A percentile compares a stretch with the other conserved stretches of the same genome.
Conservation (phyloP, 1,284 basidiomycete genomes). For the Austroboletus niveus region DNA sequence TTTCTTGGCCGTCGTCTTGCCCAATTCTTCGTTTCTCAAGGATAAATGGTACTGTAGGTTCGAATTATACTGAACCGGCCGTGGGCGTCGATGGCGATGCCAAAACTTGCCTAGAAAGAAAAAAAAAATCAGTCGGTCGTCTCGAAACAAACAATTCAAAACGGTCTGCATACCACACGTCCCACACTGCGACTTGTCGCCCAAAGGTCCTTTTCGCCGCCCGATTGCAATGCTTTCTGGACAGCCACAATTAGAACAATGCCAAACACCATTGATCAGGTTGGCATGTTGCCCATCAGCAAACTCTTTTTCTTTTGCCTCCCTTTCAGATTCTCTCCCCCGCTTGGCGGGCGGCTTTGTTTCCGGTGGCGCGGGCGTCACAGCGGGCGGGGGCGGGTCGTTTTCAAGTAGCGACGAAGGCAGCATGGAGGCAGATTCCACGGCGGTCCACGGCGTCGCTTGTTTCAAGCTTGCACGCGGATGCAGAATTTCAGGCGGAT, state of each 20-base stretch:
- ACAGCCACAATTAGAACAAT: conserved; percentile 89
- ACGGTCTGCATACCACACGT: conserved; percentile 70
- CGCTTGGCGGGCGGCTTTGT: conserved; percentile 52
- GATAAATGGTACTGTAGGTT: conserved; percentile 68
- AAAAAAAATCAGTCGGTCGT: neutral
- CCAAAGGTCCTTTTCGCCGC: conserved; percentile 83
- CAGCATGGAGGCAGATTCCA: conserved; percentile 55
- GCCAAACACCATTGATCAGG: conserved; percentile 83
- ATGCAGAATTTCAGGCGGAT: conserved; percentile 52
- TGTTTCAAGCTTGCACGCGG: conserved; percentile 56
- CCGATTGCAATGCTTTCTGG: conserved; percentile 84
- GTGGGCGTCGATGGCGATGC: conserved; percentile 78
- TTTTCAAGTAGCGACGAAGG: conserved; percentile 49
- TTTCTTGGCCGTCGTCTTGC: conserved; percentile 51
- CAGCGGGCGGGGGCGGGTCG: conserved; percentile 46
- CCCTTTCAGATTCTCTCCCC: conserved; percentile 71
- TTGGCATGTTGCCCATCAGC: conserved; percentile 80
- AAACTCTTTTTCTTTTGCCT: conserved; percentile 79
- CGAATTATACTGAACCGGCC: conserved; percentile 74
- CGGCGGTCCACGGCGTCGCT: conserved; percentile 64
- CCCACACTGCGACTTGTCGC: conserved; percentile 89
- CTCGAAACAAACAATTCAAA: neutral
- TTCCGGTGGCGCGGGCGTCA: conserved; percentile 40
- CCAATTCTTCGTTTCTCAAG: conserved; percentile 55
- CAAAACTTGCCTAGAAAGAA: conserved; percentile 70